Evolutionary conservation across 495 filamentous ascomycete species (phyloP).

Genomic region (Penicillium flavigenum): DNA sequence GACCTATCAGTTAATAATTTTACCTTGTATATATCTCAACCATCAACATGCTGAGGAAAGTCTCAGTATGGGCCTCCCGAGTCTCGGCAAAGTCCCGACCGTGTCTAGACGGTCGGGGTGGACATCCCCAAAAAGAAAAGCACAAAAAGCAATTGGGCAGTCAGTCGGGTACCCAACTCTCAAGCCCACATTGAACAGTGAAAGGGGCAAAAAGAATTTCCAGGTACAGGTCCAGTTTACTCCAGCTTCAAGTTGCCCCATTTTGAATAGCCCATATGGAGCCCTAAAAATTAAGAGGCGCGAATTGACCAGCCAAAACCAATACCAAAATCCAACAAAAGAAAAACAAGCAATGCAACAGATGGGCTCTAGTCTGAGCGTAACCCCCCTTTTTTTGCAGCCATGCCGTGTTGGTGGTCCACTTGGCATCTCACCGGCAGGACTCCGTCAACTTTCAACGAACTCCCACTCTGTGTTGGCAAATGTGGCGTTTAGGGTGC

Average conservation of each 20-base stretch:
- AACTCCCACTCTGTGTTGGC: conserved; percentile 11
- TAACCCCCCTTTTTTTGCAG: conserved; percentile 18
- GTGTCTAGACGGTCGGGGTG: conserved; percentile 1
- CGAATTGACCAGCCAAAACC: not conserved
- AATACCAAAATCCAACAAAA: not conserved
- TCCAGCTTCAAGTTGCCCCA: not conserved
- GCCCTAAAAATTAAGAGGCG: conserved; percentile 16
- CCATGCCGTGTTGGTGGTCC: conserved; percentile 29
- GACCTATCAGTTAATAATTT: not conserved
- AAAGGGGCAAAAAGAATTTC: not conserved
- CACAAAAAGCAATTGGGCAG: conserved; percentile 3
- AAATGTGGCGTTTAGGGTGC: conserved; percentile 3
- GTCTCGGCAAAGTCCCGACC: conserved; percentile 1
- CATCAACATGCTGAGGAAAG: not conserved
- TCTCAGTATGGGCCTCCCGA: not conserved
- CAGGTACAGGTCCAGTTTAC: not conserved
- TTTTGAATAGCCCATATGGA: conserved; percentile 14
- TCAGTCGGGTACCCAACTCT: conserved; percentile 11
- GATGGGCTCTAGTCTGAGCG: conserved; percentile 13
- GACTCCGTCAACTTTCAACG: conserved; percentile 1
- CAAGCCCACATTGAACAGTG: not conserved
- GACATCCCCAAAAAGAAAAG: not conserved
- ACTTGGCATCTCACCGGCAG: conserved; percentile 26
- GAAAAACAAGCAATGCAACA: conserved; percentile 19
- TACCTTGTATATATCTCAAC: not conserved